These are phyloP conservation scores for Pinus tabuliformis DNA, from an alignment of 75 land plant species.

Conservation along the genomic window DNA sequence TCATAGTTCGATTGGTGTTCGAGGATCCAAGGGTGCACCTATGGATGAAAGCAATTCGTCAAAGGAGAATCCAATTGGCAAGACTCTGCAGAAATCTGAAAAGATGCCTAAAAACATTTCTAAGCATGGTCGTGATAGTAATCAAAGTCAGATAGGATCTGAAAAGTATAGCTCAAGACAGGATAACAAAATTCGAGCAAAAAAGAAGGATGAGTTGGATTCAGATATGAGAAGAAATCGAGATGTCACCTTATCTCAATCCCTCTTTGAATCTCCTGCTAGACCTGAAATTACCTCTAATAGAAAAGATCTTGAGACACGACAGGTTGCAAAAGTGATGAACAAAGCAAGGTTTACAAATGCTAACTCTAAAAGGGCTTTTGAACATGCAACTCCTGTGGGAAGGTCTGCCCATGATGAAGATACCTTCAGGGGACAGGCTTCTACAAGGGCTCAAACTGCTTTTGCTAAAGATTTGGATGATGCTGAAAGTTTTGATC, in stretches of 20 bases:
- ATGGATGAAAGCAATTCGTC: too few relatives aligned
- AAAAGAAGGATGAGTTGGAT: not conserved
- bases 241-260: not conserved
- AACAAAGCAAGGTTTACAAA: not conserved
- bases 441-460: not conserved
- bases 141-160: slow-evolving; percentile 3
- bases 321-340: not conserved
- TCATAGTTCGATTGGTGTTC: too few relatives aligned
- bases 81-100: too few relatives aligned
- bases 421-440: not conserved
- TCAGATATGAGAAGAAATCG: not conserved
- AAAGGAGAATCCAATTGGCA: too few relatives aligned
- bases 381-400: not conserved
- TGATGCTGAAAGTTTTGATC: not conserved
- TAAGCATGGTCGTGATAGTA: not conserved
- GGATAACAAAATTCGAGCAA: not conserved
- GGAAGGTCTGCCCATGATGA: not conserved
- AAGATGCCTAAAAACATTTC: too few relatives aligned
- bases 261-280: not conserved
- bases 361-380: not conserved
- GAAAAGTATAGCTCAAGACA: not conserved
- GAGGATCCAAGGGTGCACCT: too few relatives aligned
- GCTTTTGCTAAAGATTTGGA: not conserved
- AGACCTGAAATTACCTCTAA: not conserved
- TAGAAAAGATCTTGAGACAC: slow-evolving; percentile 3